Base-by-base conservation (phyloP, 2,329 filamentous ascomycete species). In the Neonectria sp. region DNA sequence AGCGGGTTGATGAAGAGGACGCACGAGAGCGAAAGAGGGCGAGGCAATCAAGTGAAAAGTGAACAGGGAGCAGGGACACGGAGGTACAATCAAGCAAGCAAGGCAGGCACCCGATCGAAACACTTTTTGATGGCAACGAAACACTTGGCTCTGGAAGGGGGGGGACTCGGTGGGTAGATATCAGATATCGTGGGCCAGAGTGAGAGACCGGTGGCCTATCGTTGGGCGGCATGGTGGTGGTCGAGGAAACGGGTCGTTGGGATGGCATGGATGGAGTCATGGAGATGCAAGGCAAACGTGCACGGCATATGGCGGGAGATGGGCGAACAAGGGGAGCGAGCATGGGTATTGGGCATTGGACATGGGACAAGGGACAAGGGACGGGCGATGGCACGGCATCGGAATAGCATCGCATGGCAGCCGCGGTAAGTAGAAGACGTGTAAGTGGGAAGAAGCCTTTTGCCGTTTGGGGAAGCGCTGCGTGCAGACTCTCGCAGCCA, bases 171-270 rank as follows among this genome's bases (percentile, higher is more conserved):
- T 59, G 64, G 68, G 65, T 73, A 71, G 71, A 71, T 68, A 75
- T 68, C 52, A 68, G 71, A 71, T 68, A 75, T 68, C 55, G 55
- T 63, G 70, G 46, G 33, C 46, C 45, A 60, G 33, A 55, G 58
- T 53, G 60, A 63, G 60, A 35, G 13, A 17, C 51, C 56, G 48
- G 57, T 46, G 64, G 51, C 73, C 71, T 75, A 74, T 75, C 73
- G 71, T 72, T 71, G 63, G 70, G 57, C 64, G 55, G 40, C 64
- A 52, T 58, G 53, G 29, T 13, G 40, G 29, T 53, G 73, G 73
- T 68, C 73, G 55, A 68, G 55, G 68, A 72, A 75, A 75, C 72
- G 60, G 73, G 73, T 66, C 73, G 68, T 49, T 66, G 55, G n/a
- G 24, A 55, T 31, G 40, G 31, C 31, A 37, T 29, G 45, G 29